A percentile compares a stretch with the other conserved stretches of the same genome.
Conservation (phyloP, 176 grass and related monocot genomes). For the Cocos nucifera region DNA sequence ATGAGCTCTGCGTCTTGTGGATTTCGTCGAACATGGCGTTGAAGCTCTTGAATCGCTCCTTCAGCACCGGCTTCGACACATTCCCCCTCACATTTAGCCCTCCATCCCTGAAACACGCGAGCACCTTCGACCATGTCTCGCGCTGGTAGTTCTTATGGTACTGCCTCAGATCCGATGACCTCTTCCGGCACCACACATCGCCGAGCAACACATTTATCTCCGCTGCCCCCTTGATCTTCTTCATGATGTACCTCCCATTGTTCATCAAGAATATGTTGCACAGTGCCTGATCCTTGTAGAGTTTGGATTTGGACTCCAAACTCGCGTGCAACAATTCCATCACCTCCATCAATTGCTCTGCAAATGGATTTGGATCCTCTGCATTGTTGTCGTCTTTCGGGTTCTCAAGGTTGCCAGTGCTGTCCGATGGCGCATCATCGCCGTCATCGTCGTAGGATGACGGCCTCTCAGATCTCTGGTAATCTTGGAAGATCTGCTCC, state of each 20-base stretch:
- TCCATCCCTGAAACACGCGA: constrained; percentile 14
- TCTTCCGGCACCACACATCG: constrained; percentile 12
- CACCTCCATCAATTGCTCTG: neutral
- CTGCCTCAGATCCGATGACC: constrained; percentile 8
- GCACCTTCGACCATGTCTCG: constrained; percentile 16
- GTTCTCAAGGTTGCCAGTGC: too few relatives aligned
- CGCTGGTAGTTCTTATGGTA: constrained; percentile 28
- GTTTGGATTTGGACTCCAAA: constrained; percentile 8
- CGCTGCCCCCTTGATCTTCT: too few relatives aligned
- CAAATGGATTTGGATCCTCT: too few relatives aligned
- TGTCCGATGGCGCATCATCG: too few relatives aligned
- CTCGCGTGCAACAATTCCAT: constrained; percentile 1
- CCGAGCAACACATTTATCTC: neutral
- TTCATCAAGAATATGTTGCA: constrained; percentile 23
- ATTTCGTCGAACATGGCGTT: constrained; percentile 11
- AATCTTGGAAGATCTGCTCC: constrained; percentile 7
- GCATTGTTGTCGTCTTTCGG: too few relatives aligned
- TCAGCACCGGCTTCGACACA: constrained; percentile 5
- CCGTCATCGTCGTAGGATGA: too few relatives aligned
- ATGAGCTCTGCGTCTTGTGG: constrained; percentile 13
- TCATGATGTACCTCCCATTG: constrained; percentile 9
- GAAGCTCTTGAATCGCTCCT: constrained; percentile 9
- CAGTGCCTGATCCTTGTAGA: constrained; percentile 18
- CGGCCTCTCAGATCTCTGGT: neutral
- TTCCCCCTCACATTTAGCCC: neutral